A percentile compares a stretch with the other conserved stretches of the same genome.
Conservation (phyloP, 2,329 filamentous ascomycete genomes). For the Rosellinia necatrix region DNA sequence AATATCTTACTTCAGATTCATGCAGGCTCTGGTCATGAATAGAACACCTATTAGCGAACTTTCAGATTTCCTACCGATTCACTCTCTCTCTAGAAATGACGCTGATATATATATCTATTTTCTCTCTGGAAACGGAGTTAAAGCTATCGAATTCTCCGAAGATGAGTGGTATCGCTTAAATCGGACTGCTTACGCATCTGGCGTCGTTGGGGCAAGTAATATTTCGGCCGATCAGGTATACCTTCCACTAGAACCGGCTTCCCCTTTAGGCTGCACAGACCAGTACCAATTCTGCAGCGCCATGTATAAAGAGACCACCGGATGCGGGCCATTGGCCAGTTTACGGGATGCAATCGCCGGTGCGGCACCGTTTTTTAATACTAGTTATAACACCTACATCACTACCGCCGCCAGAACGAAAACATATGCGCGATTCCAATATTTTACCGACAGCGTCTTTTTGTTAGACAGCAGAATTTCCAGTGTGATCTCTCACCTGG, state of each 20-base stretch:
- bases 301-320: neutral
- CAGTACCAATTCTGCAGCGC: conserved; percentile 23
- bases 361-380: conserved; percentile 3
- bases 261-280: conserved; percentile 15
- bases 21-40: neutral
- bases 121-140: conserved; percentile 16
- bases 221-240: neutral
- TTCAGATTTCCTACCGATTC: neutral
- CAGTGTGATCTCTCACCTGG: neutral
- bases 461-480: too few relatives aligned
- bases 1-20: neutral
- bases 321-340: conserved; percentile 20
- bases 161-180: conserved; percentile 18
- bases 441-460: neutral
- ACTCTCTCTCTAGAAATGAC: neutral
- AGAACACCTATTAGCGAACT: neutral
- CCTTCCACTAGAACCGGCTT: conserved; percentile 13
- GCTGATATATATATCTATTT: conserved; percentile 11
- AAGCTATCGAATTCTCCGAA: neutral
- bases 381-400: neutral
- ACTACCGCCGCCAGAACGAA: neutral
- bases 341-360: conserved; percentile 13
- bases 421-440: too few relatives aligned
- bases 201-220: neutral
- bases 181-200: neutral